Conservation (phyloP, 2,329 filamentous ascomycete genomes). For the Cladosporium sp. region DNA sequence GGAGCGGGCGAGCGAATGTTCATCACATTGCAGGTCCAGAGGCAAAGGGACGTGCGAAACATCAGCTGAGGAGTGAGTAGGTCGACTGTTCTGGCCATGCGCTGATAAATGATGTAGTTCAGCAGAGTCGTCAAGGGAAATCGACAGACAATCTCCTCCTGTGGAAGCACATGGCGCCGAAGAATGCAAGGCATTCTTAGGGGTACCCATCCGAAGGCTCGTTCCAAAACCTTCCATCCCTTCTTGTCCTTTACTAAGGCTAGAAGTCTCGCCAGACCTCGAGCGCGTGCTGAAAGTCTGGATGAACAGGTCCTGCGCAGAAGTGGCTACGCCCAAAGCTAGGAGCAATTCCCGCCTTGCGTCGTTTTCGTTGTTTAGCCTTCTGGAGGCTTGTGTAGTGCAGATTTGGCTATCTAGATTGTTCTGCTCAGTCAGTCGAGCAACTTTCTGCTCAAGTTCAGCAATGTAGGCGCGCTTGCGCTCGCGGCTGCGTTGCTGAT, state of each 20-base stretch:
- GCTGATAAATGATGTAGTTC: background rate
- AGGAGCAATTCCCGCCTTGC: background rate
- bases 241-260: no score
- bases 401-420: background rate
- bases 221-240: no score
- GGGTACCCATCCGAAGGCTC: background rate
- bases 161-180: no score
- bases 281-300: background rate
- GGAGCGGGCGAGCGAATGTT: no score
- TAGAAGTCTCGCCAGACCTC: no score
- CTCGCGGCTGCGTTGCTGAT: slow-evolving; percentile 7
- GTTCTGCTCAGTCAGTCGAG: background rate
- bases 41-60: no score
- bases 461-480: slow-evolving; percentile 5
- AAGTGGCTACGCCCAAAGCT: background rate
- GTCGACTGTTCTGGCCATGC: no score
- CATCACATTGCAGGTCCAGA: no score
- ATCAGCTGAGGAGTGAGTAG: no score
- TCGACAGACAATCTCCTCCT: no score
- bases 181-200: no score
- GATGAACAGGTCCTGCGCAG: background rate
- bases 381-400: background rate
- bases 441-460: background rate
- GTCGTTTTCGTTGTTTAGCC: background rate
- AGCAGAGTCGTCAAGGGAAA: background rate